These are phyloP conservation scores for Trichoderma sp. DNA, from an alignment of 2,329 filamentous ascomycete species.

Conservation along the genomic window DNA sequence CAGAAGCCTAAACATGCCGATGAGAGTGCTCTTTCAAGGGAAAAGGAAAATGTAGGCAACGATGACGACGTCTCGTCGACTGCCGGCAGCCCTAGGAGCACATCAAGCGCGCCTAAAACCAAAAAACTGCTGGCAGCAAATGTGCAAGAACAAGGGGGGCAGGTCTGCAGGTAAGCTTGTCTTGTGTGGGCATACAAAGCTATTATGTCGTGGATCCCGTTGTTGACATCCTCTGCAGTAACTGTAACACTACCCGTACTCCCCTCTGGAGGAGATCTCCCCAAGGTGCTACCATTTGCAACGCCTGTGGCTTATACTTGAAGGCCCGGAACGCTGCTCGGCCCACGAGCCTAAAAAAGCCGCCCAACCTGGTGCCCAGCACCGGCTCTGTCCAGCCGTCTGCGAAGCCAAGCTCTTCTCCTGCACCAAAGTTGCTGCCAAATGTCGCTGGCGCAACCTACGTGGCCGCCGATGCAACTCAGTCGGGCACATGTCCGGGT, in stretches of 20 bases:
- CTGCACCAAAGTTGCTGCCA: slow-evolving; percentile 39
- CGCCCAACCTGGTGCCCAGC: slow-evolving; percentile 48
- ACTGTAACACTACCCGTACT: slow-evolving; percentile 90
- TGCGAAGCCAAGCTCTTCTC: slow-evolving; percentile 37
- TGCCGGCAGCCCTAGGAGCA: slow-evolving; percentile 30
- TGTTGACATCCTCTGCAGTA: slow-evolving; percentile 52
- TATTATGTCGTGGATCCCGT: neutral
- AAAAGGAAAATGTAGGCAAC: slow-evolving; percentile 28
- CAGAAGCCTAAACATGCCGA: slow-evolving; percentile 22
- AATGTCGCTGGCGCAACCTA: slow-evolving; percentile 61
- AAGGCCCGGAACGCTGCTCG: slow-evolving; percentile 90
- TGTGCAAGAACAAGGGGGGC: slow-evolving; percentile 48
- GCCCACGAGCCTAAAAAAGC: slow-evolving; percentile 85
- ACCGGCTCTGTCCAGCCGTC: slow-evolving; percentile 43
- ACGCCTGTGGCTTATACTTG: slow-evolving; percentile 91
- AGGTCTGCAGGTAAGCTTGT: slow-evolving; percentile 65
- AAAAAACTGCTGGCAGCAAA: slow-evolving; percentile 21
- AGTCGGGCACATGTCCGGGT: slow-evolving; percentile 87
- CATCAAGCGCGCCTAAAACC: slow-evolving; percentile 18
- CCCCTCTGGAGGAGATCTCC: slow-evolving; percentile 93
- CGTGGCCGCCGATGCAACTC: slow-evolving; percentile 70
- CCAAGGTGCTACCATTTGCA: slow-evolving; percentile 92
- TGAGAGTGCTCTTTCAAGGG: slow-evolving; percentile 30
- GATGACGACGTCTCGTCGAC: slow-evolving; percentile 27
- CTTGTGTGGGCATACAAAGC: neutral